Evolutionary conservation across 2,329 filamentous ascomycete genomes (phyloP), one percentile per base, ranked within the genome.

Genomic region (Curvularia lunata): DNA sequence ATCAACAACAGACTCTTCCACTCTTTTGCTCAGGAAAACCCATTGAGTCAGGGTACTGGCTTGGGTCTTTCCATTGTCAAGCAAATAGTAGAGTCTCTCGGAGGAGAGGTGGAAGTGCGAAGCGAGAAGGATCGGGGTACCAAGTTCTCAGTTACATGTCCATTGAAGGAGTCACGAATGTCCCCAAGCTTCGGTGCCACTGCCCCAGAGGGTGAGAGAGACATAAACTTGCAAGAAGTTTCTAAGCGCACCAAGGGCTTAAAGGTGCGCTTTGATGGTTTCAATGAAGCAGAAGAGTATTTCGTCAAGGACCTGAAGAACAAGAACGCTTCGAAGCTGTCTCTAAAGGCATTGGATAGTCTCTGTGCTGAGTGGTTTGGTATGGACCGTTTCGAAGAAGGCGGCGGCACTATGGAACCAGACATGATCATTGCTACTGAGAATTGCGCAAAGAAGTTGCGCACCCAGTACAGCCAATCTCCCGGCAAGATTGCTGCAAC

Each of bases 11-110:
- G 72, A 42, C 61, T 78, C 0, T 78, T 75, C 58, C 73, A 74
- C 37, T 77, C 76, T 2, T 78, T 78, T 48, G 73, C 75, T 1
- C 76, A 78, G 54, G 76, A 78, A 45, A 75, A 78, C 18, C 70
- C 74, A 23, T 56, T 77, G 5, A 73, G 68, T n/a, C 72, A 75
- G 28, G 76, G 76, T 12, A 77, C 75, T 12, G 76, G 76, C 10
- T 66, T 78, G 2, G 76, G 76, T 19, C 64, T 78, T n/a, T 74
- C 68, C 28, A 77, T 78, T 30, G 75, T 77, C 37, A 75, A 75
- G 53, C 74, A 75, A 53, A 74, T 78, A 47, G 71, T 78, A 5
- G 71, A 74, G 30, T 73, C 73, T 18, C 51, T 78, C 7, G 72
- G 71, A 19, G 76, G 76, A 19, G 73, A 72, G 18, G 72, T 78